phyloP scores from a whole-genome alignment of 2,329 filamentous ascomycete species.

The Nannizziopsis barbatae region DNA sequence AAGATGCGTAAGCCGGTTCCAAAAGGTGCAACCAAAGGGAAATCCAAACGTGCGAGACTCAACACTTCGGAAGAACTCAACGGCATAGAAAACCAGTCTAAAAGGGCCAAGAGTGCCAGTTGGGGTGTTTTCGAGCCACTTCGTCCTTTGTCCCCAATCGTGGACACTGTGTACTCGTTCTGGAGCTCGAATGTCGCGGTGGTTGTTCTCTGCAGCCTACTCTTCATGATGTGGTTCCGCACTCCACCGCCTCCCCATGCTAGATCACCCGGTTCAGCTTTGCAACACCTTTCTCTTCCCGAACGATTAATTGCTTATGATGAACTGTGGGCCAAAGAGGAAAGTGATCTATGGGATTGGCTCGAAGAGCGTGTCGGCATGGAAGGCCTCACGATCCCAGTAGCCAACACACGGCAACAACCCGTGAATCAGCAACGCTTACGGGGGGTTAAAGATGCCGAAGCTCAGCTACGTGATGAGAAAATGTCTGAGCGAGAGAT shows the following conservation, averaged over 20 bases:
- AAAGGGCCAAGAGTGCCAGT: slow-evolving; percentile 35
- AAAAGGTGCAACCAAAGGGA: slow-evolving; percentile 43
- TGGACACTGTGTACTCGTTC: slow-evolving; percentile 58
- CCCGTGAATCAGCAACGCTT: slow-evolving; percentile 21
- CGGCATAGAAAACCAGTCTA: slow-evolving; percentile 32
- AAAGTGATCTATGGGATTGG: slow-evolving; percentile 87
- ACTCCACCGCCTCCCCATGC: slow-evolving; percentile 25
- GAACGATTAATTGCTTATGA: slow-evolving; percentile 76
- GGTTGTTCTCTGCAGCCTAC: slow-evolving; percentile 58
- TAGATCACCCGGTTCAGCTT: slow-evolving; percentile 29
- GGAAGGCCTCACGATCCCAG: slow-evolving; percentile 41
- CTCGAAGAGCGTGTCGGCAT: slow-evolving; percentile 74
- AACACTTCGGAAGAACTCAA: slow-evolving; percentile 36
- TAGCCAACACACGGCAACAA: slow-evolving; percentile 29
- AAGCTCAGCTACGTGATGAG: slow-evolving; percentile 50
- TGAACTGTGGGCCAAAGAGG: slow-evolving; percentile 80
- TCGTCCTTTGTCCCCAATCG: slow-evolving; percentile 57
- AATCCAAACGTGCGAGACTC: slow-evolving; percentile 51
- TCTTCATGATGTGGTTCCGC: slow-evolving; percentile 65
- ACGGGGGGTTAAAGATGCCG: slow-evolving; percentile 36
- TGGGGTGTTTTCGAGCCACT: slow-evolving; percentile 81
- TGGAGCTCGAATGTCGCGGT: slow-evolving; percentile 69
- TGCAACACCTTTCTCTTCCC: slow-evolving; percentile 37
- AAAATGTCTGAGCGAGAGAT: slow-evolving; percentile 64
- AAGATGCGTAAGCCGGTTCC: slow-evolving; percentile 41